Conservation (phyloP, 2,329 filamentous ascomycete species). For the Xylaria sp. region DNA sequence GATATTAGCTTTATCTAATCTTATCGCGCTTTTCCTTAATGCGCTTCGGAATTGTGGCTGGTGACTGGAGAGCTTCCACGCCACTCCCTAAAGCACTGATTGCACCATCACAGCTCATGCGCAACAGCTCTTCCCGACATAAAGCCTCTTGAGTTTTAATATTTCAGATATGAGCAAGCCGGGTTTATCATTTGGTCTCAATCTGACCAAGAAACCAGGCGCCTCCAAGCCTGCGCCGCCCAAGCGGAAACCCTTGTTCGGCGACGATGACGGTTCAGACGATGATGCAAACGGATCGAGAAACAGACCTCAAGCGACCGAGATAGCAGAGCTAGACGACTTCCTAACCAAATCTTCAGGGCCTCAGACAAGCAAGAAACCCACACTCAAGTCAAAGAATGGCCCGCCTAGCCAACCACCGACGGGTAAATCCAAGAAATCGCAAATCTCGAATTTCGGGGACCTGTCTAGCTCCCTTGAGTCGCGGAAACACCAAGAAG, state of each 20-base stretch:
- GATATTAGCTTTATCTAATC: conserved; percentile 15
- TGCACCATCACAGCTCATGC: background rate
- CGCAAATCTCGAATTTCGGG: conserved; percentile 53
- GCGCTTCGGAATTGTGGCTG: background rate
- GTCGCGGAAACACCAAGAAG: conserved; percentile 65
- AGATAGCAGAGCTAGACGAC: conserved; percentile 64
- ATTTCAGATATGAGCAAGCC: conserved; percentile 36
- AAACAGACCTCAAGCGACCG: conserved; percentile 49
- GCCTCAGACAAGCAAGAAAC: conserved; percentile 36
- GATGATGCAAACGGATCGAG: conserved; percentile 44
- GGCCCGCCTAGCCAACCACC: conserved; percentile 43
- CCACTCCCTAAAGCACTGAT: background rate
- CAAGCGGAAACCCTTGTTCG: conserved; percentile 61
- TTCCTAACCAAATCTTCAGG: conserved; percentile 39
- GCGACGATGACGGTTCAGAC: conserved; percentile 59
- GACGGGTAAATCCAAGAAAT: conserved; percentile 48
- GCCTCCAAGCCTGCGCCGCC: conserved; percentile 51
- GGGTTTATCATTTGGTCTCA: conserved; percentile 60
- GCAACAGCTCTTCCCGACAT: background rate
- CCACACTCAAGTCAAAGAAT: conserved; percentile 34
- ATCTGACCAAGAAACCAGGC: conserved; percentile 59
- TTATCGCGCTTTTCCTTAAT: conserved; percentile 5
- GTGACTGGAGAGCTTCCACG: background rate
- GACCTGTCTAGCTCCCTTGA: conserved; percentile 69
- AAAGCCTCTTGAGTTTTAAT: background rate